Percentiles rank a stretch among this genome's conserved stretches.
Conservation (phyloP, 768 basidiomycete species). For the Tricholoma flavovirens region DNA sequence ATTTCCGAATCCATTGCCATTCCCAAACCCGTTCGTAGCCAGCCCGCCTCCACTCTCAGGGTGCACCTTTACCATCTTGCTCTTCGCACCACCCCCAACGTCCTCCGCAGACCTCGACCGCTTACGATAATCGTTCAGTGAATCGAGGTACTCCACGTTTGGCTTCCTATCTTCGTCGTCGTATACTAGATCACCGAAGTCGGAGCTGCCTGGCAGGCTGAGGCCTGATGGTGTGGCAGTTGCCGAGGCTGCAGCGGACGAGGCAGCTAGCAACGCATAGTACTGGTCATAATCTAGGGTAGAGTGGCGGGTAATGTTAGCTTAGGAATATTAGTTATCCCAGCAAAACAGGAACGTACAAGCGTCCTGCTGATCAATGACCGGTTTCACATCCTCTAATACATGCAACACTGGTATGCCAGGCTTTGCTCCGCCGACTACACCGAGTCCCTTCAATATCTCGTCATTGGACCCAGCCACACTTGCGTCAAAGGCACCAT, state of each 20-base stretch:
- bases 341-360: slow-evolving; percentile 39
- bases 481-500: slow-evolving; percentile 16
- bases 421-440: slow-evolving; percentile 34
- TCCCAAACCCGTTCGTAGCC: slow-evolving; percentile 19
- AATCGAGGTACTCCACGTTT: slow-evolving; percentile 58
- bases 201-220: slow-evolving; percentile 38
- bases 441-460: slow-evolving; percentile 63
- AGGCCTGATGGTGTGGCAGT: slow-evolving; percentile 57
- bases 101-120: slow-evolving; percentile 65
- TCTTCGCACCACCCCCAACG: slow-evolving; percentile 32
- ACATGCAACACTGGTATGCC: slow-evolving; percentile 18
- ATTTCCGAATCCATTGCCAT: slow-evolving; percentile 13
- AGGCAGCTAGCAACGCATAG: slow-evolving; percentile 68
- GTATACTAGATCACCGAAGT: slow-evolving; percentile 44
- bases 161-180: slow-evolving; percentile 71
- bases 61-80: slow-evolving; percentile 35
- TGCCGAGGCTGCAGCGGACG: slow-evolving; percentile 46
- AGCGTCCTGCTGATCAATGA: slow-evolving; percentile 52
- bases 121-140: slow-evolving; percentile 68
- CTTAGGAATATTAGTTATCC: neutral
- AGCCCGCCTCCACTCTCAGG: slow-evolving; percentile 22
- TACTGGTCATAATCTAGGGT: slow-evolving; percentile 72
- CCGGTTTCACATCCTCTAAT: slow-evolving; percentile 22
- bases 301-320: neutral
- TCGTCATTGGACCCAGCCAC: slow-evolving; percentile 58